Evolutionary conservation across 441 rosid genomes (phyloP).

Genomic region (Erodium trifolium): DNA sequence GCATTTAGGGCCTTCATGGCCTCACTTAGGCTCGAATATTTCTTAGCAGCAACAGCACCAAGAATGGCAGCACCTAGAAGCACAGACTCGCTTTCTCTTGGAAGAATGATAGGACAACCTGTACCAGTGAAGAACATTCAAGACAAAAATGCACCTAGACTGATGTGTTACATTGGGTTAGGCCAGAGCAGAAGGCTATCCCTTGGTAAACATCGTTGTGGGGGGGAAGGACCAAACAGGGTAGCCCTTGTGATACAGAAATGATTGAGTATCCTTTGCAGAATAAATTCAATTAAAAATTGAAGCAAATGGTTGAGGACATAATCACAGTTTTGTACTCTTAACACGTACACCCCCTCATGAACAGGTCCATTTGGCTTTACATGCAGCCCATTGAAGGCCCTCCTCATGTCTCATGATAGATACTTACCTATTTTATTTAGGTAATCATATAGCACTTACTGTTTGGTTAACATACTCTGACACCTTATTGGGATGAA

Average conservation of each 20-base stretch:
- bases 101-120: constrained; percentile 87
- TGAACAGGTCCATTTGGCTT: neutral
- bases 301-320: neutral
- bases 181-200: neutral
- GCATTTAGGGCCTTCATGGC: constrained; percentile 83
- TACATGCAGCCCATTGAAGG: neutral
- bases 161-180: neutral
- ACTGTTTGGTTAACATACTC: neutral
- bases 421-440: neutral
- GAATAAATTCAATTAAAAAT: neutral
- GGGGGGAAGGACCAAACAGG: neutral
- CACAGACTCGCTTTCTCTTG: constrained; percentile 83
- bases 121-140: constrained; percentile 19
- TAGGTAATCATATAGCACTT: neutral
- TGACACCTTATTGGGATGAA: neutral
- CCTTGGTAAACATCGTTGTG: neutral
- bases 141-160: neutral
- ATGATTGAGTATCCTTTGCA: neutral
- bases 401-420: neutral
- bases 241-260: too few relatives aligned
- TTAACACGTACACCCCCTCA: neutral
- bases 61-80: constrained; percentile 92
- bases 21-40: constrained; percentile 48
- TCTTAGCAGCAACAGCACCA: constrained; percentile 81
- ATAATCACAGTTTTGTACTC: neutral